A percentile compares a stretch with the other conserved stretches of the same genome.
phyloP scores from a whole-genome alignment of 1,284 basidiomycete species.

The Porodaedalea pini region DNA sequence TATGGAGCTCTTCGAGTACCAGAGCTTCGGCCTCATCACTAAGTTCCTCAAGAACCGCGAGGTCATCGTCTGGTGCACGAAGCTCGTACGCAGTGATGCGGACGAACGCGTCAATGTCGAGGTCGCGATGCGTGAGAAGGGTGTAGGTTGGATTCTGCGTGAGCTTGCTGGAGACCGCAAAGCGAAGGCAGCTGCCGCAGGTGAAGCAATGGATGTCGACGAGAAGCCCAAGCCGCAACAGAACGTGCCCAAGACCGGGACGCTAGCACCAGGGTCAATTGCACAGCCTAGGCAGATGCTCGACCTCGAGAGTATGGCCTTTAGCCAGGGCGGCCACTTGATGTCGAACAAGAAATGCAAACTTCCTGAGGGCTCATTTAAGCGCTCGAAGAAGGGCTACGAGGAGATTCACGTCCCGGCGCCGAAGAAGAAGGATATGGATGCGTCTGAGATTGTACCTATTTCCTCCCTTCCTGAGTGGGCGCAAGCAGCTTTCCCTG shows the following conservation, averaged over 20 bases:
- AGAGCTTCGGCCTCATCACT: constrained; percentile 88
- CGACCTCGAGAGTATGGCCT: constrained; percentile 94
- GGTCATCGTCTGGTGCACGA: constrained; percentile 97
- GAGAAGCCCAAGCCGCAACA: constrained; percentile 41
- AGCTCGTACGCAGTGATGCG: constrained; percentile 85
- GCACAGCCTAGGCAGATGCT: constrained; percentile 84
- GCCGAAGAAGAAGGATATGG: constrained; percentile 75
- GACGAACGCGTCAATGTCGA: constrained; percentile 93
- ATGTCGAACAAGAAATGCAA: constrained; percentile 99
- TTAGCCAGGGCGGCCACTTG: constrained; percentile 92
- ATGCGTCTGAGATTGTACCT: constrained; percentile 72
- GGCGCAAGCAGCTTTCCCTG: constrained; percentile 82
- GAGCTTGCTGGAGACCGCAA: constrained; percentile 80
- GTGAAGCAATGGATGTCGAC: constrained; percentile 80
- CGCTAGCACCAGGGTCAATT: constrained; percentile 83
- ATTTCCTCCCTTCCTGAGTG: constrained; percentile 79
- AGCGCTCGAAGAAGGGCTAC: constrained; percentile 93
- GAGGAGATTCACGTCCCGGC: constrained; percentile 98
- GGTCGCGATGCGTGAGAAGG: constrained; percentile 98
- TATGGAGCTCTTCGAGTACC: constrained; percentile 97
- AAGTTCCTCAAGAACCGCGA: constrained; percentile 95
- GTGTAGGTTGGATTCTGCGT: constrained; percentile 92
- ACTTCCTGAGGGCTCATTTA: constrained; percentile 96
- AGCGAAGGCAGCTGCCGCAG: constrained; percentile 44
- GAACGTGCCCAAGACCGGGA: constrained; percentile 79